A percentile compares a stretch with the other conserved stretches of the same genome.
These are phyloP conservation scores for Helicostylum pulchrum DNA, from an alignment of 192 early-diverging fungal genomes.

Conservation along the genomic window DNA sequence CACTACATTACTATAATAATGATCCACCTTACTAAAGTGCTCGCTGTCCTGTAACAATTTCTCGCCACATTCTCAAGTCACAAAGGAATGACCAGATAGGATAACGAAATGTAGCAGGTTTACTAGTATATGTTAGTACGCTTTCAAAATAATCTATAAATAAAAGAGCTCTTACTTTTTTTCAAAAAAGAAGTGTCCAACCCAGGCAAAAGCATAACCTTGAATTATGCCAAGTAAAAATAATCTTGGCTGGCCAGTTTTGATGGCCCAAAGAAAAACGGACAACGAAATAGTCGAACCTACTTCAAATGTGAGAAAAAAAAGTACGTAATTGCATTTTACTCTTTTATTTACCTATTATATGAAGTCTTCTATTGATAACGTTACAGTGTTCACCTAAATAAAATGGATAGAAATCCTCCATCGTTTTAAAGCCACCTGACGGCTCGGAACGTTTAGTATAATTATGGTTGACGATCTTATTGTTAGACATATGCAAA, in stretches of 20 bases:
- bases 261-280: conserved; percentile 28
- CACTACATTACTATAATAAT: too few relatives aligned
- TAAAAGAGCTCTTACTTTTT: conserved; percentile 34
- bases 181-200: conserved; percentile 65
- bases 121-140: conserved; percentile 35
- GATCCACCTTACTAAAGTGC: conserved; percentile 32
- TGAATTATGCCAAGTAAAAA: conserved; percentile 38
- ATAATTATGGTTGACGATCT: conserved; percentile 49
- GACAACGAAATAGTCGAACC: conserved; percentile 3
- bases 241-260: conserved; percentile 28
- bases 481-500: conserved; percentile 15
- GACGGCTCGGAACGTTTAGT: conserved; percentile 36
- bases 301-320: not conserved
- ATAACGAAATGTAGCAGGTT: conserved; percentile 70
- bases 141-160: not conserved
- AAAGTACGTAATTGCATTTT: not conserved
- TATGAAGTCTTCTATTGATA: conserved; percentile 51
- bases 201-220: conserved; percentile 63
- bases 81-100: conserved; percentile 60
- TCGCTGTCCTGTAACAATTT: conserved; percentile 41
- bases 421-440: conserved; percentile 48
- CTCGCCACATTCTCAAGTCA: conserved; percentile 54
- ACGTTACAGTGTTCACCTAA: conserved; percentile 56
- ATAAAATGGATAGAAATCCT: conserved; percentile 69
- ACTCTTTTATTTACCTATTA: conserved; percentile 40